Base-by-base conservation (phyloP, 169 alveolate genomes). In the Prorocentrum cordatum region DNA sequence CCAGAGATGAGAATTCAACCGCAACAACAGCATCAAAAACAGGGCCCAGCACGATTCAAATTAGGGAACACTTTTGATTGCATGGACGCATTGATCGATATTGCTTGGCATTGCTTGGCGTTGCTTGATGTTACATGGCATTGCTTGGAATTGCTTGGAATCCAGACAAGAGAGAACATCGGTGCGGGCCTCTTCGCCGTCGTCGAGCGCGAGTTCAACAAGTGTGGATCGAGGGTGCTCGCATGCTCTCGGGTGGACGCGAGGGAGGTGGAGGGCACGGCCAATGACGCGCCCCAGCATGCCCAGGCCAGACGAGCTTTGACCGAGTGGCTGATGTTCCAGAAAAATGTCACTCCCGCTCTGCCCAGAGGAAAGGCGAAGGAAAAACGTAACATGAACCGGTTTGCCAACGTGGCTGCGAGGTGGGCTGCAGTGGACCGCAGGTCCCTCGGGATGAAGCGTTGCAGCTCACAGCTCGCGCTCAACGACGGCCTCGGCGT, bases 271-370 rank as follows among this genome's bases (percentile, higher is more conserved):
- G 22, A 31, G 77, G 22, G 32, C n/a, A n/a, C n/a, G n/a, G n/a
- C n/a, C n/a, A n/a, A n/a, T n/a, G n/a, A n/a, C n/a, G n/a, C n/a
- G n/a, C n/a, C n/a, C n/a, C n/a, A n/a, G n/a, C n/a, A n/a, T n/a
- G n/a, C n/a, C n/a, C n/a, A n/a, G n/a, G n/a, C 27, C 39, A 59
- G 36, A 24, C 7, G 33, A 3, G 29, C 61, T 12, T 68, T 58
- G 80, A 68, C 80, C 2, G 39, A 68, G 47, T 16, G 35, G n/a
- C 12, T 39, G 14, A 68, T 68, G 80, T 68, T 68, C 61, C 64
- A 59, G 4, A 68, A 38, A 27, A 68, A 59, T 2, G 36, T 38
- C 62, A 5, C 39, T 20, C 39, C 61, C 0, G 82, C 29, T 7
- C 29, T 70, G 33, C 82, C 64, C 10, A 42, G 82, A 0, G 82